phyloP scores from a whole-genome alignment of 2,329 filamentous ascomycete species.

The Talaromyces sp. region DNA sequence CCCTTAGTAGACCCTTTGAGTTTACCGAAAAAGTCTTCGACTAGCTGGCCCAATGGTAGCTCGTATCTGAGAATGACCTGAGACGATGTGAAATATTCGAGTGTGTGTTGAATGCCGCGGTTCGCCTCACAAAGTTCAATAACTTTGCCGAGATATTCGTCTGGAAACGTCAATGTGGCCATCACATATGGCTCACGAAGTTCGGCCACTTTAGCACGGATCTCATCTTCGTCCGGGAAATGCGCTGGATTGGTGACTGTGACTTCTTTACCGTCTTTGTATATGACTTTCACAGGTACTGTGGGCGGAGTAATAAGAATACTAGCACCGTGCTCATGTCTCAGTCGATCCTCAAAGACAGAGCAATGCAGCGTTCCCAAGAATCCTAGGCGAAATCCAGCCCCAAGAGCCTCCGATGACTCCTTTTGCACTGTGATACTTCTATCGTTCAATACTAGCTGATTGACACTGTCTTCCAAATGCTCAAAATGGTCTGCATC shows the following conservation, averaged over 20 bases:
- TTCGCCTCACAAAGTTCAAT: constrained; percentile 93
- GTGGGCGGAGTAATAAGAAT: constrained; percentile 97
- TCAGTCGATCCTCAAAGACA: constrained; percentile 94
- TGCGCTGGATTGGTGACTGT: constrained; percentile 82
- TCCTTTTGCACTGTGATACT: constrained; percentile 94
- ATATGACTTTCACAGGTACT: constrained; percentile 84
- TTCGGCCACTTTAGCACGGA: constrained; percentile 56
- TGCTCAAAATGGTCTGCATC: constrained; percentile 84
- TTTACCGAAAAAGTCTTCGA: constrained; percentile 97
- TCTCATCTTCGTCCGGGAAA: constrained; percentile 71
- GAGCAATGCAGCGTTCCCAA: constrained; percentile 96
- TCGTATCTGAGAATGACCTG: constrained; percentile 96
- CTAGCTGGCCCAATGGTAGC: constrained; percentile 80
- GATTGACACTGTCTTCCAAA: constrained; percentile 88
- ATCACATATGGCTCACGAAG: constrained; percentile 72
- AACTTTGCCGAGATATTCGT: constrained; percentile 89
- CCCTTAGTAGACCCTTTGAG: constrained; percentile 91
- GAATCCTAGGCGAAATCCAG: constrained; percentile 92
- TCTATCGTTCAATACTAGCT: constrained; percentile 89
- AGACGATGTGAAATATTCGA: constrained; percentile 86
- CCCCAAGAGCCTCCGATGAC: constrained; percentile 86
- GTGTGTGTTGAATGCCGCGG: constrained; percentile 78
- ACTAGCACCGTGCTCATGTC: constrained; percentile 88
- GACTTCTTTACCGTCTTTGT: constrained; percentile 70
- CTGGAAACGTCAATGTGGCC: constrained; percentile 83